A percentile compares a stretch with the other conserved stretches of the same genome.
Conservation (phyloP, 345 rosid genomes). For the Sisymbrium irio region DNA sequence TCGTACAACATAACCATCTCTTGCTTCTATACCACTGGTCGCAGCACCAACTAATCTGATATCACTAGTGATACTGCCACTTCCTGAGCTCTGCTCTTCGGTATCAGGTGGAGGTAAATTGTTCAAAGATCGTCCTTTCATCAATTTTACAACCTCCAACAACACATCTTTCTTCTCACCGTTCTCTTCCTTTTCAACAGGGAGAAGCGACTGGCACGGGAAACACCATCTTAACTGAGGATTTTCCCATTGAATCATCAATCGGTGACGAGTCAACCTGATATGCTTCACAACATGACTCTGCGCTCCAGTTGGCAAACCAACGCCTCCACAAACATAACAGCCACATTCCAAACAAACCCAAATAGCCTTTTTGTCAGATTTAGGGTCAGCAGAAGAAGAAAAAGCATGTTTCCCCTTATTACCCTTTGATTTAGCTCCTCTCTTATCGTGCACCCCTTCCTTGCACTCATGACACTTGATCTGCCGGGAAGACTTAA, state of each 20-base stretch:
- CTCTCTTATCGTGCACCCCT: slow-evolving; percentile 57
- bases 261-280: slow-evolving; percentile 58
- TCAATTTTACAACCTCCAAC: slow-evolving; percentile 52
- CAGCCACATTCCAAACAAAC: slow-evolving; percentile 92
- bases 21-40: slow-evolving; percentile 41
- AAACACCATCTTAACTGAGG: slow-evolving; percentile 89
- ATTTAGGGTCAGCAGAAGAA: slow-evolving; percentile 46
- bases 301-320: slow-evolving; percentile 73
- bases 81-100: slow-evolving; percentile 61
- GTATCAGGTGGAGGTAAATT: slow-evolving; percentile 39
- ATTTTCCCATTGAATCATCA: slow-evolving; percentile 80
- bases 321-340: slow-evolving; percentile 85
- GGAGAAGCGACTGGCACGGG: slow-evolving; percentile 59
- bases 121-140: slow-evolving; percentile 50
- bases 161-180: slow-evolving; percentile 56
- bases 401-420: slow-evolving; percentile 57
- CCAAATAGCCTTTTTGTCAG: slow-evolving; percentile 73
- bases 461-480: slow-evolving; percentile 79
- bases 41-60: slow-evolving; percentile 36
- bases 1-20: slow-evolving; percentile 55
- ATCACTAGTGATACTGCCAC: slow-evolving; percentile 54
- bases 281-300: slow-evolving; percentile 75
- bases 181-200: slow-evolving; percentile 67
- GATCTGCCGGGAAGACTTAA: slow-evolving; percentile 46
- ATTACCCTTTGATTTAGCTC: slow-evolving; percentile 61